Conservation (phyloP, 768 basidiomycete genomes). For the Amanita pseudoporphyria region DNA sequence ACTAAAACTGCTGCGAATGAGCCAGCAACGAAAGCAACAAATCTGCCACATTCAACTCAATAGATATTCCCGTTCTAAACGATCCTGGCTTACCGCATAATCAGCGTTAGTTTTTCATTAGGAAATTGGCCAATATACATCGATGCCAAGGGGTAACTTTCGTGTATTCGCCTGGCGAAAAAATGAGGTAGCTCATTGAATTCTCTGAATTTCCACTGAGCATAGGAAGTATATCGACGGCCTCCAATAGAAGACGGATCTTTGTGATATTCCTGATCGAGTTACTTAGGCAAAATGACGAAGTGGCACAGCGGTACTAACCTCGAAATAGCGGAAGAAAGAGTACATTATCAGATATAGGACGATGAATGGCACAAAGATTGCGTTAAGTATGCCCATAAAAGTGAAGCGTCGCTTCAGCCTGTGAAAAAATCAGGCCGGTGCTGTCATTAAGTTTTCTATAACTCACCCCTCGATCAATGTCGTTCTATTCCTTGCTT, state of each 20-base stretch:
- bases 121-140: slow-evolving; percentile 98
- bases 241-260: slow-evolving; percentile 93
- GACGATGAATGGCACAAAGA: slow-evolving; percentile 96
- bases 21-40: slow-evolving; percentile 92
- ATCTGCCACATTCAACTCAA: slow-evolving; percentile 35
- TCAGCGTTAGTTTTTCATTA: slow-evolving; percentile 82
- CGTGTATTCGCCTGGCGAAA: slow-evolving; percentile 77
- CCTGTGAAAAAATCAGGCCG: slow-evolving; percentile 28
- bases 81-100: slow-evolving; percentile 63
- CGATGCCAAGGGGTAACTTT: slow-evolving; percentile 83
- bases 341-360: slow-evolving; percentile 96
- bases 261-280: slow-evolving; percentile 88
- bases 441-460: background rate
- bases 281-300: slow-evolving; percentile 7
- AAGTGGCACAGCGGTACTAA: slow-evolving; percentile 23
- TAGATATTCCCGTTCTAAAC: background rate
- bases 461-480: slow-evolving; percentile 70
- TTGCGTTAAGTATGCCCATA: slow-evolving; percentile 93
- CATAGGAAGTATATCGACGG: slow-evolving; percentile 88
- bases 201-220: slow-evolving; percentile 98
- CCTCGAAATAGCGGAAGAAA: slow-evolving; percentile 99
- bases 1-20: slow-evolving; percentile 95
- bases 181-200: slow-evolving; percentile 97
- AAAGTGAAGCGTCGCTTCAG: slow-evolving; percentile 84
- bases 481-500: slow-evolving; percentile 66